Evolutionary conservation across 2,329 filamentous ascomycete species (phyloP).

Genomic region (Fusarium tanahbumbuense): DNA sequence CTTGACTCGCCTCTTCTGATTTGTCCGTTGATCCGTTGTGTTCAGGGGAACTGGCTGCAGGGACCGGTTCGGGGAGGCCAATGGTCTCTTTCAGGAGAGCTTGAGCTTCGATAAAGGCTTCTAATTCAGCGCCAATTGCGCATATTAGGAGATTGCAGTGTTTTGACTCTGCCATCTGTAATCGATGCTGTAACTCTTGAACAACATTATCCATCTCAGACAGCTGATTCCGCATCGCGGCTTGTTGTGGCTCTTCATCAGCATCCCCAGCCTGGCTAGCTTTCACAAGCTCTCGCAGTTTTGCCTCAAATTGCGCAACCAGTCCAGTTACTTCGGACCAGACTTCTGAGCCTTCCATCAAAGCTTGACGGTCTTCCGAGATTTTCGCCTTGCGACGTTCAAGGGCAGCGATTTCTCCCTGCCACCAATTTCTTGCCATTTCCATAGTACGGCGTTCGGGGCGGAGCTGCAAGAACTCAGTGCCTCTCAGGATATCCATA

Average conservation of each 20-base stretch:
- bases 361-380: slow-evolving; percentile 70
- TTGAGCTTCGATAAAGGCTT: slow-evolving; percentile 72
- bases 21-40: slow-evolving; percentile 1
- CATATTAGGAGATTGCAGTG: slow-evolving; percentile 81
- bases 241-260: slow-evolving; percentile 50
- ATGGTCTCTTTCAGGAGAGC: slow-evolving; percentile 59
- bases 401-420: slow-evolving; percentile 68
- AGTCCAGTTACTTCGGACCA: slow-evolving; percentile 73
- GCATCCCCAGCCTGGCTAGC: slow-evolving; percentile 46
- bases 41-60: slow-evolving; percentile 10
- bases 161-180: slow-evolving; percentile 67
- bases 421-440: slow-evolving; percentile 79
- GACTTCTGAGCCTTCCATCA: slow-evolving; percentile 73
- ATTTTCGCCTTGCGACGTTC: slow-evolving; percentile 66
- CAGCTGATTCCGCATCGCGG: slow-evolving; percentile 60
- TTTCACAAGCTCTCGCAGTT: slow-evolving; percentile 68
- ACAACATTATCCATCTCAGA: slow-evolving; percentile 68
- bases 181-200: slow-evolving; percentile 63
- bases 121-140: slow-evolving; percentile 79
- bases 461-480: slow-evolving; percentile 70
- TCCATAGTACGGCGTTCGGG: slow-evolving; percentile 74
- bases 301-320: slow-evolving; percentile 73
- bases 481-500: slow-evolving; percentile 52
- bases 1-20: not conserved
- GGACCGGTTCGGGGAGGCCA: slow-evolving; percentile 1